These are phyloP conservation scores for Suillus bovinus DNA, from an alignment of 768 basidiomycete genomes.

Conservation along the genomic window DNA sequence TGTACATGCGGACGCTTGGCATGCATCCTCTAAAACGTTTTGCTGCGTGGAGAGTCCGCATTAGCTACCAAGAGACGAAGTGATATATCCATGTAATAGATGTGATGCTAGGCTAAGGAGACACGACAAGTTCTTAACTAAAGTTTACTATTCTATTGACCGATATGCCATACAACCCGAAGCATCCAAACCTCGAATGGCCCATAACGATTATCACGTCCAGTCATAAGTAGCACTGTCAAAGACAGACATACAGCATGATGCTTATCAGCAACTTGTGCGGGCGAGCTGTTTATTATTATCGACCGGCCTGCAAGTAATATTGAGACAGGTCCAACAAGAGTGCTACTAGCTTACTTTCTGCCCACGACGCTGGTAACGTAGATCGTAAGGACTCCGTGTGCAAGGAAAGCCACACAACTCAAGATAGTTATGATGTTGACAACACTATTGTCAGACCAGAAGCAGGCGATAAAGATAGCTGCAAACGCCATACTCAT, in stretches of 20 bases:
- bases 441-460: background rate
- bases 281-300: background rate
- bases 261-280: background rate
- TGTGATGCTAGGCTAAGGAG: background rate
- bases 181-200: background rate
- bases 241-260: background rate
- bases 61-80: background rate
- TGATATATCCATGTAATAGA: background rate
- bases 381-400: background rate
- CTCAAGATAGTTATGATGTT: background rate
- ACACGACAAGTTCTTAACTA: background rate
- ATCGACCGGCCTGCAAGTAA: background rate
- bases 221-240: background rate
- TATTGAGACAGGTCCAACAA: background rate
- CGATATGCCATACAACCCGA: background rate
- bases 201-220: background rate
- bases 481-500: background rate
- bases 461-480: conserved; percentile 1
- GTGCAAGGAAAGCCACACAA: background rate
- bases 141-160: background rate
- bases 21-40: background rate
- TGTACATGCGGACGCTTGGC: no score
- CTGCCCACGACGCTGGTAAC: background rate
- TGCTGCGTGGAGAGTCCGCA: background rate
- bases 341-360: background rate